phyloP scores from a whole-genome alignment of 306 rosid species.

The Fragaria nilgerrensis region DNA sequence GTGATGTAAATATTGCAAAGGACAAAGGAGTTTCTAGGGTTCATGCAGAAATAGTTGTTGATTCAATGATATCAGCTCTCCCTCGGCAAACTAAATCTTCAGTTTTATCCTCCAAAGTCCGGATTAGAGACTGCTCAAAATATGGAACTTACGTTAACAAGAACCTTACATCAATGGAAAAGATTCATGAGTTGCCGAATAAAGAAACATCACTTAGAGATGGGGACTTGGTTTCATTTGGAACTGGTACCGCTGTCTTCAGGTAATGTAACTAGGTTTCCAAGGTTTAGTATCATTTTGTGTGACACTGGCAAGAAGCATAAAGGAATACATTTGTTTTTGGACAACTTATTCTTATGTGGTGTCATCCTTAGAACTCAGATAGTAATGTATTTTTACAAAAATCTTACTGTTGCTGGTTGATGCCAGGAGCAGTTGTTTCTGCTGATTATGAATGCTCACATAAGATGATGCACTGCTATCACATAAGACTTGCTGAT shows the following conservation, averaged over 20 bases:
- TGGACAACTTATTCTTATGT: not conserved
- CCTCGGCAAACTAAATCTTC: conserved; percentile 33
- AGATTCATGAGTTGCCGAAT: conserved; percentile 71
- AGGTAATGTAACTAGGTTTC: conserved; percentile 44
- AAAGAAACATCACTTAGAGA: conserved; percentile 66
- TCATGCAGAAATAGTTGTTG: conserved; percentile 82
- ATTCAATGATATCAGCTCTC: conserved; percentile 45
- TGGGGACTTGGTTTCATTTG: conserved; percentile 79
- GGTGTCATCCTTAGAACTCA: conserved; percentile 7
- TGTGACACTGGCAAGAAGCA: not conserved
- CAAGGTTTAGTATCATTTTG: conserved; percentile 14
- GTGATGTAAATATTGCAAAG: conserved; percentile 70
- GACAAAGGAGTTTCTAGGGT: conserved; percentile 96
- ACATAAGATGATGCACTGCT: not conserved
- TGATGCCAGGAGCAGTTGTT: not conserved
- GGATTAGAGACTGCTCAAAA: conserved; percentile 78
- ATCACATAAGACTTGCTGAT: not conserved
- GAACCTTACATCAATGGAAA: conserved; percentile 48
- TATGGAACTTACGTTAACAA: conserved; percentile 73
- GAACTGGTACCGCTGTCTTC: conserved; percentile 84
- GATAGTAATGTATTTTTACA: not conserved
- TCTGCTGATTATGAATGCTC: not conserved
- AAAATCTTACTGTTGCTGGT: not conserved
- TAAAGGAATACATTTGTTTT: conserved; percentile 8
- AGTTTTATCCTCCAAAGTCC: conserved; percentile 30